Base-by-base conservation (phyloP, 768 basidiomycete species). In the Trametes cinnabarina region DNA sequence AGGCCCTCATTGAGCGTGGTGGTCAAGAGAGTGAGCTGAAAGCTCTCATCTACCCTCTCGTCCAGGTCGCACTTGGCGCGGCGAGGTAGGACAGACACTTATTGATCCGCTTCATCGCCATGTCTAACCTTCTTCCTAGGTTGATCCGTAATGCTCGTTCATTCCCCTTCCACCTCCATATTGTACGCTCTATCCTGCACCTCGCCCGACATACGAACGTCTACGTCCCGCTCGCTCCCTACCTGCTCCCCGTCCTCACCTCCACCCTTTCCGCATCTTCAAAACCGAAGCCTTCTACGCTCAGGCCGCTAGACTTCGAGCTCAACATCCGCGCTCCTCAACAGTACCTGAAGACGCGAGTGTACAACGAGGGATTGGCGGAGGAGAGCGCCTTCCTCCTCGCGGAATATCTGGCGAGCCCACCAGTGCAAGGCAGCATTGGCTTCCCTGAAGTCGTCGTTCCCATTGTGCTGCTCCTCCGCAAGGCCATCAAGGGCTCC, bases 381-480 rank as follows among this genome's bases (percentile, higher is more conserved):
- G 95, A 98, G 51, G 97, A 98, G 72, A 74, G 87, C 15, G 71
- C 80, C 5, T 96, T 83, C 72, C 72, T 92, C 25, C 77, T 96
- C 22, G 86, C 86, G 1, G 93, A 94, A 66, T 94, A 90, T 85
- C 83, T 94, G 51, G 79, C 85, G 28, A 86, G 83, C 30, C 63
- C 73, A 9, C 75, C 83, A 0, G 85, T 95, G 0, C 88, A 92
- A 47, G 88, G 85, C 1, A 91, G 88, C 71, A 86, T 98, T 58
- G 92, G 92, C 0, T 98, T 97, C 79, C 96, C 97, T 2, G 97
- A 99, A 73, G 80, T 96, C 39, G 79, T 85, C 14, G 82, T 98
- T 12, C 94, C 95, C 3, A 76, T 94, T 35, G 73, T 86, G 15
- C 79, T 90, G 11, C 76, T 83, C 1, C 76, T 99, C 49, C 84